Percentiles rank a stretch among this genome's conserved stretches.
Conservation (phyloP, 2,329 filamentous ascomycete species). For the Dothideomycetidae sp. region DNA sequence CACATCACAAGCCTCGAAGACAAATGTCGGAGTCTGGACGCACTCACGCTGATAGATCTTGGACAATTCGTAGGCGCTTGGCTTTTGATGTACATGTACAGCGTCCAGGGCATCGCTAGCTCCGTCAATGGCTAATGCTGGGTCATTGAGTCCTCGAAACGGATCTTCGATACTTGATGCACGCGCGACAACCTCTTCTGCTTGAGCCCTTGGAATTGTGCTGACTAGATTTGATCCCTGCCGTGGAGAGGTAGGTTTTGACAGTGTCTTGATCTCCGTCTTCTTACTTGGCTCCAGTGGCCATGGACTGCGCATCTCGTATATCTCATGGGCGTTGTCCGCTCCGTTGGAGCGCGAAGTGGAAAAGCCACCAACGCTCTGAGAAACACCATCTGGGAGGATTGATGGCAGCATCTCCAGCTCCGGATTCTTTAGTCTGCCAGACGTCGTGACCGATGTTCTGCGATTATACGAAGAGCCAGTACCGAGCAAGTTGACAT, state of each 20-base stretch:
- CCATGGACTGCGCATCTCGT: no score
- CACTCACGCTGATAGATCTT: conserved; percentile 6
- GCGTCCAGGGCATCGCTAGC: conserved; percentile 1
- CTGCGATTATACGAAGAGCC: conserved; percentile 32
- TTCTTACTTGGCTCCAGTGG: no score
- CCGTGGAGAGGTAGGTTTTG: no score
- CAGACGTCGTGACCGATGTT: conserved; percentile 28
- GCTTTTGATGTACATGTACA: background rate
- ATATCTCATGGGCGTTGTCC: no score
- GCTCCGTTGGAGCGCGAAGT: no score
- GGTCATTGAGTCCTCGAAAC: no score
- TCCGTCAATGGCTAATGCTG: conserved; percentile 9
- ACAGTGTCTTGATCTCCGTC: no score
- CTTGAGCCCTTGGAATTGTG: no score
- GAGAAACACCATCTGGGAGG: conserved; percentile 12
- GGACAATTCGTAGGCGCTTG: background rate
- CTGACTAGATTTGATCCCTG: no score
- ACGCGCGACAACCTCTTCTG: no score
- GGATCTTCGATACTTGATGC: no score
- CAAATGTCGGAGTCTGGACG: conserved; percentile 1
- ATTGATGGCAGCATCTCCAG: conserved; percentile 32
- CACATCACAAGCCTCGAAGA: background rate
- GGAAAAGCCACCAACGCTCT: no score
- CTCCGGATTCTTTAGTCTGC: conserved; percentile 32
- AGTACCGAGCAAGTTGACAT: conserved; percentile 30